Evolutionary conservation across 2,329 filamentous ascomycete genomes (phyloP), one percentile per base, ranked within the genome.

Genomic region (Trichoderma atroviride): DNA sequence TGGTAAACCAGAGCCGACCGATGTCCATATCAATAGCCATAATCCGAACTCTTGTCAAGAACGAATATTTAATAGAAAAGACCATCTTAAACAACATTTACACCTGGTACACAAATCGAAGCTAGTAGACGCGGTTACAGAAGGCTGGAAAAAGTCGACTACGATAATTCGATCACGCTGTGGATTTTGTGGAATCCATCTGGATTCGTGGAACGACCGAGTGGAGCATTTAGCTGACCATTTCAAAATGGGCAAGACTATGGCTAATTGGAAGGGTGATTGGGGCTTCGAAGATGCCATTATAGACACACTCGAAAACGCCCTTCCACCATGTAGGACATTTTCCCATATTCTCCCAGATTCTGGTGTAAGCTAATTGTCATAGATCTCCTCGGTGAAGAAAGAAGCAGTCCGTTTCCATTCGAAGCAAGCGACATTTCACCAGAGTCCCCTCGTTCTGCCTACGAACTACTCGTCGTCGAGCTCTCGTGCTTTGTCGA

Each of bases 391-490:
- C 29, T 22, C 64, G 5, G 71, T 70, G 1, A 73, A 70, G 22
- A 71, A 13, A 43, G 40, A 43, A 43, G 14, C 16, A 43, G 16
- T n/a, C 40, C 40, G 16, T 43, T 43, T n/a, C 40, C 40, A 19
- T 43, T 43, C 3, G 40, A 43, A 43, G 40, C 40, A 43, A 43
- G 40, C 10, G 40, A 43, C 10, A 43, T 43, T 3, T 43, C 40
- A 43, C 40, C 40, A 9, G 40, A 43, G 5, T 43, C 73, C 0
- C 72, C 74, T 1, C 73, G 72, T 1, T 78, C 72, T 16, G 73
- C 76, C 1, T 80, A 79, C 65, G 79, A 80, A 57, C 62, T 78
- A 0, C 70, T 81, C 16, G 79, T 80, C 31, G 71, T 78, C 5
- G 77, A 78, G 13, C 62, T 81, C 40, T 43, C 40, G 4, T 43